A percentile compares a stretch with the other conserved stretches of the same genome.
Evolutionary conservation across 1,284 basidiomycete species (phyloP).

Genomic region (Apiotrichum akiyoshidainum): DNA sequence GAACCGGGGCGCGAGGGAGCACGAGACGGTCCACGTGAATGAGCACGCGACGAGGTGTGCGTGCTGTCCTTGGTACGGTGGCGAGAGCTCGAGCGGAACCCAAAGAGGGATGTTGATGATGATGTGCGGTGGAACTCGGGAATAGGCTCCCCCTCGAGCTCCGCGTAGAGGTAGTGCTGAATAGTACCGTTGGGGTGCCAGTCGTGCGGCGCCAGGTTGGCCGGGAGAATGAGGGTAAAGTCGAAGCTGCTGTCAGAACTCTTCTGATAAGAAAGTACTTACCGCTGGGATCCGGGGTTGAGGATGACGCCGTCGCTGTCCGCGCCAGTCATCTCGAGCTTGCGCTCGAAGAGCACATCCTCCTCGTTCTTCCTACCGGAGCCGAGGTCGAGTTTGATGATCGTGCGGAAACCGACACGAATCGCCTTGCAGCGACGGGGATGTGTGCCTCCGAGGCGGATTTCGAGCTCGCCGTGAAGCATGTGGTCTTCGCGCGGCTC

Average conservation of each 20-base stretch:
- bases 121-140: neutral
- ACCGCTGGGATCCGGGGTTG: slow-evolving; percentile 26
- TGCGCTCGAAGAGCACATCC: slow-evolving; percentile 23
- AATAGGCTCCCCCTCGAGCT: slow-evolving; percentile 27
- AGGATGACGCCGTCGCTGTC: slow-evolving; percentile 29
- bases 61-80: neutral
- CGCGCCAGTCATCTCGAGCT: slow-evolving; percentile 21
- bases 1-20: neutral
- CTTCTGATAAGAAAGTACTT: slow-evolving; percentile 2
- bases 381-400: slow-evolving; percentile 19
- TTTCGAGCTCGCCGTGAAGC: slow-evolving; percentile 20
- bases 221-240: slow-evolving; percentile 27
- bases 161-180: slow-evolving; percentile 27
- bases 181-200: slow-evolving; percentile 31
- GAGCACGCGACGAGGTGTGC: neutral
- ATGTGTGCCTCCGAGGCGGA: neutral
- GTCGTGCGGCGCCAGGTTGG: slow-evolving; percentile 31
- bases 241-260: slow-evolving; percentile 5
- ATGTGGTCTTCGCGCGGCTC: slow-evolving; percentile 19
- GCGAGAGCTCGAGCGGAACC: slow-evolving; percentile 8
- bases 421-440: slow-evolving; percentile 13
- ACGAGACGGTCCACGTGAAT: neutral
- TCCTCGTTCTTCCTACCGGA: slow-evolving; percentile 12
- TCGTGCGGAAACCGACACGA: slow-evolving; percentile 18
- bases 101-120: slow-evolving; percentile 15